Evolutionary conservation across 129 eudicot species (phyloP).

Genomic region (Flaveria linearis): DNA sequence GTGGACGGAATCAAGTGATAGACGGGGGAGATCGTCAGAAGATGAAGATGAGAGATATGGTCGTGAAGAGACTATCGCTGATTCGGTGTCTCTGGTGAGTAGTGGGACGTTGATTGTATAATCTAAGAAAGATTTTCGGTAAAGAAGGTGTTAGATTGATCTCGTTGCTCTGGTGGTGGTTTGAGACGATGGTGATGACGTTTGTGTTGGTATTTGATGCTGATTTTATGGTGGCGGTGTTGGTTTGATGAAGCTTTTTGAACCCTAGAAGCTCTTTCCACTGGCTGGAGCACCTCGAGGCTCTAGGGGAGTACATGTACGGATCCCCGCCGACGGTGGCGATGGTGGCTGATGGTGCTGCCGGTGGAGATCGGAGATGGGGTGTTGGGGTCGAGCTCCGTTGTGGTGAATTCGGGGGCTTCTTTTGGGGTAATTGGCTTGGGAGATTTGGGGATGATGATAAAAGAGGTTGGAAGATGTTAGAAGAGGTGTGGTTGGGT

Average conservation of each 20-base stretch:
- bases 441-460: too few relatives aligned
- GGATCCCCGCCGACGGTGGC: constrained; percentile 44
- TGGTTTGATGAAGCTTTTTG: constrained; percentile 49
- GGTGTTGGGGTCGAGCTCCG: constrained; percentile 88
- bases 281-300: constrained; percentile 83
- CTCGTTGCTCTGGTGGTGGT: constrained; percentile 21
- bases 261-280: constrained; percentile 89
- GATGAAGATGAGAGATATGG: constrained; percentile 67
- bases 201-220: constrained; percentile 36
- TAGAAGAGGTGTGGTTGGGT: too few relatives aligned
- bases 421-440: constrained; percentile 19
- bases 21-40: constrained; percentile 73
- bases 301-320: constrained; percentile 72
- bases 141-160: constrained; percentile 56
- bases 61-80: constrained; percentile 52
- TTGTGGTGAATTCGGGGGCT: constrained; percentile 32
- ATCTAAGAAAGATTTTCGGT: constrained; percentile 50
- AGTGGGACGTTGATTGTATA: constrained; percentile 56
- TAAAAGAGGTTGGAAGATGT: too few relatives aligned
- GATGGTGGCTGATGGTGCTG: constrained; percentile 74
- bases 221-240: constrained; percentile 32
- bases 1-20: constrained; percentile 59
- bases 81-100: constrained; percentile 61
- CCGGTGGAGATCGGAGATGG: constrained; percentile 97
- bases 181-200: constrained; percentile 26